Conservation (phyloP, 352 stramenopile genomes). For the Pythium rishiriense region DNA sequence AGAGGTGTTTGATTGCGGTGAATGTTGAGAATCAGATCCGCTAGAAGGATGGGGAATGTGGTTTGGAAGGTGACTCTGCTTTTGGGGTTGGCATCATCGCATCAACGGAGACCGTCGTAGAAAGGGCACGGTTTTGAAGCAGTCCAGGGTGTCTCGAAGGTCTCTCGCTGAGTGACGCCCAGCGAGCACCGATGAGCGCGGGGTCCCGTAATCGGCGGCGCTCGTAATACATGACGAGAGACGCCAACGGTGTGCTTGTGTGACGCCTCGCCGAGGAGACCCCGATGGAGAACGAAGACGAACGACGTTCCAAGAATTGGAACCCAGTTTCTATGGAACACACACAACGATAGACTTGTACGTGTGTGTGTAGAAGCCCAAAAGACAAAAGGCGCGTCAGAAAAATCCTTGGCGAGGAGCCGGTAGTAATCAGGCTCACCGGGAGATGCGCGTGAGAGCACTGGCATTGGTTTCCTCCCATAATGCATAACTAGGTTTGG, state of each 20-base stretch:
- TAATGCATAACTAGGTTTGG: no score
- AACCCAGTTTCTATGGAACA: no score
- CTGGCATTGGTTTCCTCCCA: no score
- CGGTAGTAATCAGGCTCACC: no score
- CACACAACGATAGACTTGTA: no score
- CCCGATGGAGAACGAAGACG: no score
- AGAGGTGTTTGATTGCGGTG: neutral
- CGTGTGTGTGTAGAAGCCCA: no score
- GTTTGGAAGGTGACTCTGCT: neutral
- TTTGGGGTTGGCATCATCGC: neutral
- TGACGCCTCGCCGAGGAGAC: neutral
- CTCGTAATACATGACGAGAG: neutral
- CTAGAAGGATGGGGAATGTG: neutral
- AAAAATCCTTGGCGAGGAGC: no score
- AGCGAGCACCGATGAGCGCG: no score
- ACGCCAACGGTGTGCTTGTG: neutral
- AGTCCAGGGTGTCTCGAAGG: neutral
- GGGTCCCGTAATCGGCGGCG: neutral
- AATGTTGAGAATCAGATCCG: neutral
- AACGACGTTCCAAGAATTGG: no score
- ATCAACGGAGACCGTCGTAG: neutral
- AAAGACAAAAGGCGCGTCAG: no score
- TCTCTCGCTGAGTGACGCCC: neutral
- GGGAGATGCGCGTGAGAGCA: no score
- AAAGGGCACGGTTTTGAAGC: neutral